Evolutionary conservation across 179 eudicot genomes (phyloP).

Genomic region (Heliamphora pulchella): DNA sequence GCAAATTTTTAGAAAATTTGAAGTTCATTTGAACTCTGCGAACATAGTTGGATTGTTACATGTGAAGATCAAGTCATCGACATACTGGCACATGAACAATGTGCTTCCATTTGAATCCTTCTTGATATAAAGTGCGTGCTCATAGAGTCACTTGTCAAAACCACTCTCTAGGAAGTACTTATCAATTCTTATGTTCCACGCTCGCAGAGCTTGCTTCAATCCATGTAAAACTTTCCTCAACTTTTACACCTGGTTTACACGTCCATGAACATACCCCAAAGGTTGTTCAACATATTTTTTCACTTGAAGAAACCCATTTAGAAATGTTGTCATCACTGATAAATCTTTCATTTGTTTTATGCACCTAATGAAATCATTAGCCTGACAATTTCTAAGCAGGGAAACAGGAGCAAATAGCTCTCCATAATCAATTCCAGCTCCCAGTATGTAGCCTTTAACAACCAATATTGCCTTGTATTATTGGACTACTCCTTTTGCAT

Average conservation of each 20-base stretch:
- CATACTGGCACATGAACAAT: not conserved
- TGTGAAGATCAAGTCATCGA: not conserved
- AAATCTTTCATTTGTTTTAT: not conserved
- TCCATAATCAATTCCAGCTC: not conserved
- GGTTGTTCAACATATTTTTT: not conserved
- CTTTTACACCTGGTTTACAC: not conserved
- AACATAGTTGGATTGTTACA: not conserved
- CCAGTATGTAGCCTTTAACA: not conserved
- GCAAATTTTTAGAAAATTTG: too few relatives aligned
- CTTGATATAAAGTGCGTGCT: not conserved
- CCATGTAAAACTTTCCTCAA: not conserved
- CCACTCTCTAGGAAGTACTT: not conserved
- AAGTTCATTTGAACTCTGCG: not conserved
- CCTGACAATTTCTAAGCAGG: not conserved
- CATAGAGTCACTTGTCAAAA: not conserved
- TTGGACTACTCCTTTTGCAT: not conserved
- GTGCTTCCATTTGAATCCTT: not conserved
- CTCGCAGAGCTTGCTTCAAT: not conserved
- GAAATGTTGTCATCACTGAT: not conserved
- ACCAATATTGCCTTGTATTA: not conserved
- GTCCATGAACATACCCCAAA: not conserved
- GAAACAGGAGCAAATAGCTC: not conserved
- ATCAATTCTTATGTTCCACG: not conserved
- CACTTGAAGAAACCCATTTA: not conserved
- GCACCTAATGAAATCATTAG: not conserved